Evolutionary conservation across 1,139 yeast species (phyloP).

Genomic region (Lodderomyces jiufengensis): DNA sequence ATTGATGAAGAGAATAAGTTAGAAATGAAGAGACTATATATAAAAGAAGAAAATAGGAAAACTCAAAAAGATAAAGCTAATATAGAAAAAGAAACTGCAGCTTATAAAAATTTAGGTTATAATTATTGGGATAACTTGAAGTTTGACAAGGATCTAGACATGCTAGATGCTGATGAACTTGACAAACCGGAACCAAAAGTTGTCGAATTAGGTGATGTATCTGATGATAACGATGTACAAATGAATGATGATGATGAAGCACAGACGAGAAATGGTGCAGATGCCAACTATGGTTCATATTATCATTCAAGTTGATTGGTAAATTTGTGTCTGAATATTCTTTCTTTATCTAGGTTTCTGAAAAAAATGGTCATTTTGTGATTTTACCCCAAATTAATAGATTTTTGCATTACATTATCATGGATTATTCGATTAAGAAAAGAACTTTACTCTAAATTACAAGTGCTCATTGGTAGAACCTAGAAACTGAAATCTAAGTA

Average conservation of each 20-base stretch:
- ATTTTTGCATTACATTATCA: too few relatives aligned
- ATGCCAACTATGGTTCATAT: constrained; percentile 24
- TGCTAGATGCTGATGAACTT: constrained; percentile 25
- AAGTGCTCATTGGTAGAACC: too few relatives aligned
- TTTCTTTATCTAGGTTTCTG: too few relatives aligned
- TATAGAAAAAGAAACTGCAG: constrained; percentile 17
- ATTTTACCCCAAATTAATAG: too few relatives aligned
- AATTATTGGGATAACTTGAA: constrained; percentile 37
- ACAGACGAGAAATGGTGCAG: constrained; percentile 6
- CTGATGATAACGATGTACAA: constrained; percentile 14
- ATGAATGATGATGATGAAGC: constrained; percentile 6
- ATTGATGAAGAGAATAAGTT: constrained; percentile 25
- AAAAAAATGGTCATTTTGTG: too few relatives aligned
- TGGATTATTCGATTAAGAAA: too few relatives aligned
- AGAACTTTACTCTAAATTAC: too few relatives aligned
- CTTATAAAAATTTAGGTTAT: constrained; percentile 25
- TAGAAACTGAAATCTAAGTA: too few relatives aligned
- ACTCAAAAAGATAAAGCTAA: constrained; percentile 11
- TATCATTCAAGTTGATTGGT: constrained; percentile 1
- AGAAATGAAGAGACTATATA: constrained; percentile 20
- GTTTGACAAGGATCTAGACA: constrained; percentile 26
- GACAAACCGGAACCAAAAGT: constrained; percentile 14
- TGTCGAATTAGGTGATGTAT: constrained; percentile 21
- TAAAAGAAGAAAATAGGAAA: constrained; percentile 11
- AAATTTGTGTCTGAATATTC: too few relatives aligned